Percentiles rank a stretch among this genome's conserved stretches.
Conservation (phyloP, 768 basidiomycete species). For the Mrakia blollopis region DNA sequence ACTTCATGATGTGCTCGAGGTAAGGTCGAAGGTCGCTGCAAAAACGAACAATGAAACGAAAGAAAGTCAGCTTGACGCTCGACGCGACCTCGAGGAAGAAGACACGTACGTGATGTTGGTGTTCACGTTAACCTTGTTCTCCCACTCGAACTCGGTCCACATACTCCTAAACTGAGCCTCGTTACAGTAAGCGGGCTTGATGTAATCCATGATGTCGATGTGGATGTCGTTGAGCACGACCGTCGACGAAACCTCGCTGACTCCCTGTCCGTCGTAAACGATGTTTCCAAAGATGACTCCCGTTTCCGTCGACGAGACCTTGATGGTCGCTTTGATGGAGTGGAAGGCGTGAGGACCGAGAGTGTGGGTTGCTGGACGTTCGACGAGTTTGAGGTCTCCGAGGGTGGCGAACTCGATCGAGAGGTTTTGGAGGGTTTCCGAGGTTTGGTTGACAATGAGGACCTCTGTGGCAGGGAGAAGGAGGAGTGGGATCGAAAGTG, state of each 20-base stretch:
- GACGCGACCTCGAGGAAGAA: not conserved
- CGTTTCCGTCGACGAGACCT: slow-evolving; percentile 95
- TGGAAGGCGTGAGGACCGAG: slow-evolving; percentile 96
- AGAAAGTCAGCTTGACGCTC: slow-evolving; percentile 3
- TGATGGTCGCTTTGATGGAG: slow-evolving; percentile 96
- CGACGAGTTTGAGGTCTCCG: slow-evolving; percentile 93
- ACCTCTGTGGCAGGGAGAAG: slow-evolving; percentile 57
- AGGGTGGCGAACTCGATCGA: slow-evolving; percentile 96
- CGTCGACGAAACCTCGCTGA: slow-evolving; percentile 61
- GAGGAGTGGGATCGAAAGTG: not conserved
- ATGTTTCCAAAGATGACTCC: slow-evolving; percentile 98
- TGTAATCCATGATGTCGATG: slow-evolving; percentile 98
- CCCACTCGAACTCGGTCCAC: slow-evolving; percentile 99
- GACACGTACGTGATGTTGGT: slow-evolving; percentile 65
- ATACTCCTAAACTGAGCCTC: slow-evolving; percentile 93
- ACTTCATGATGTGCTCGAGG: slow-evolving; percentile 88
- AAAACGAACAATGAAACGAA: not conserved
- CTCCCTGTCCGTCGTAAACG: slow-evolving; percentile 85
- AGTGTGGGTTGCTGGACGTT: slow-evolving; percentile 88
- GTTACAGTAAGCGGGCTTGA: slow-evolving; percentile 91
- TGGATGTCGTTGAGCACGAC: slow-evolving; percentile 96
- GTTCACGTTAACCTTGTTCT: slow-evolving; percentile 94
- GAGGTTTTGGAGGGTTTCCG: slow-evolving; percentile 89
- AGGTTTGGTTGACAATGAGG: slow-evolving; percentile 90
- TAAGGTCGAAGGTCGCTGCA: slow-evolving; percentile 77